Conservation (phyloP, 768 basidiomycete genomes). For the Boletus tomentosulus region DNA sequence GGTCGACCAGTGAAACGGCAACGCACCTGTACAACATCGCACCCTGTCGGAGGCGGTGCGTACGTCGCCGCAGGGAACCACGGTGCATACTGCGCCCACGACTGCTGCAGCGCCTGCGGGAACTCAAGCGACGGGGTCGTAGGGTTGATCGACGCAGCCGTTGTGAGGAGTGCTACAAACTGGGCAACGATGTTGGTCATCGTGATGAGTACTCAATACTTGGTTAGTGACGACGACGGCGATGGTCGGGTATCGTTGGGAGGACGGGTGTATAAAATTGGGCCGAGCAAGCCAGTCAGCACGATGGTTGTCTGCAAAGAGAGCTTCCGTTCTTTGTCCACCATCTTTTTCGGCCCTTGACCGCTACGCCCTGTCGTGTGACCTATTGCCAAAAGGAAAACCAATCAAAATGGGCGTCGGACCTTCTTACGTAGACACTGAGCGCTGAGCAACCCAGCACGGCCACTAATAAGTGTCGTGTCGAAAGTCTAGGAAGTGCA, state of each 20-base stretch:
- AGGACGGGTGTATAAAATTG: not conserved
- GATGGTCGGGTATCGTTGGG: not conserved
- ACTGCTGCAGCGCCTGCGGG: constrained; percentile 11
- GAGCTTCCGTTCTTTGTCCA: not conserved
- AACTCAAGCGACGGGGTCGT: not conserved
- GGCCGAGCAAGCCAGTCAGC: not conserved
- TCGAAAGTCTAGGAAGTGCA: too few species aligned
- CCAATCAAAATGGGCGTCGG: not conserved
- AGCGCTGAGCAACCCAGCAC: not conserved
- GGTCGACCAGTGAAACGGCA: too few species aligned
- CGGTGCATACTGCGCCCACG: constrained; percentile 60
- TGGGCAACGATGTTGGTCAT: not conserved
- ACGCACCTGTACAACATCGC: constrained; percentile 50
- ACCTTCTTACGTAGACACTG: not conserved
- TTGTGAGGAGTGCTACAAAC: not conserved
- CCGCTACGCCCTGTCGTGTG: not conserved
- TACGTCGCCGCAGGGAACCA: constrained; percentile 47
- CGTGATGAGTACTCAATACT: not conserved
- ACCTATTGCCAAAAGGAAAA: not conserved
- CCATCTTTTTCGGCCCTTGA: not conserved
- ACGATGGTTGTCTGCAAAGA: not conserved
- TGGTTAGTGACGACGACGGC: too few species aligned
- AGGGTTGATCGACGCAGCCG: not conserved
- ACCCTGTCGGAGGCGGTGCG: constrained; percentile 39
- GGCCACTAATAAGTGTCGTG: not conserved